These are phyloP conservation scores for Fusarium proliferatum DNA, from an alignment of 2,329 filamentous ascomycete genomes.

Conservation along the genomic window DNA sequence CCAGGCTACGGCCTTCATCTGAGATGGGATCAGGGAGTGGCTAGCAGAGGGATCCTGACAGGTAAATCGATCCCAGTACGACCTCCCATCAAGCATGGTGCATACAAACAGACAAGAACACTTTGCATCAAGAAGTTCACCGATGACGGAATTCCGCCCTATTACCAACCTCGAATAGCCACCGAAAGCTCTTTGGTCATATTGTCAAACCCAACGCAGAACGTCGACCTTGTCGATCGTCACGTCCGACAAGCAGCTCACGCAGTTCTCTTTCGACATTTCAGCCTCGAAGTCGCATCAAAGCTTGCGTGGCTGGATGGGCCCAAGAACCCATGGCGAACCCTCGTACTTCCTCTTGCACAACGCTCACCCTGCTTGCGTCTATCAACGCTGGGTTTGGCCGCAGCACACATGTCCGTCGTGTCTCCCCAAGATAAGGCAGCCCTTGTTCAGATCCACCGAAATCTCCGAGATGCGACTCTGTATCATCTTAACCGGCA, in stretches of 20 bases:
- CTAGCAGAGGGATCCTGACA: neutral
- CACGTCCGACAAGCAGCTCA: neutral
- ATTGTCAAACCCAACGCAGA: neutral
- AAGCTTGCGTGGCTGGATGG: neutral
- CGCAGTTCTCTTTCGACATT: neutral
- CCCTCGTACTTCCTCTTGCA: neutral
- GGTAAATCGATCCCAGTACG: neutral
- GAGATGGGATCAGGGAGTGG: constrained; percentile 9
- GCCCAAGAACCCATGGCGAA: neutral
- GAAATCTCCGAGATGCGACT: neutral
- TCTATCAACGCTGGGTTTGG: neutral
- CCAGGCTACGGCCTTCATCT: neutral
- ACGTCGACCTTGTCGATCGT: neutral
- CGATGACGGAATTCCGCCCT: fast-evolving
- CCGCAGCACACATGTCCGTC: constrained; percentile 6
- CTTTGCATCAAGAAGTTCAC: fast-evolving
- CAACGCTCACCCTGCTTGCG: neutral
- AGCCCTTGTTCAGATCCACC: neutral
- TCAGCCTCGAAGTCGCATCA: neutral
- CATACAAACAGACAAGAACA: neutral
- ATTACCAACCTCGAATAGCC: neutral
- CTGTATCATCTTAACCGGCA: neutral
- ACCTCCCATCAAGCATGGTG: neutral
- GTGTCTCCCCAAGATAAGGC: neutral
- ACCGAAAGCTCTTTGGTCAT: fast-evolving